Percentiles rank a stretch among this genome's conserved stretches.
phyloP scores from a whole-genome alignment of 495 filamentous ascomycete genomes.

The Xylaria nigripes region DNA sequence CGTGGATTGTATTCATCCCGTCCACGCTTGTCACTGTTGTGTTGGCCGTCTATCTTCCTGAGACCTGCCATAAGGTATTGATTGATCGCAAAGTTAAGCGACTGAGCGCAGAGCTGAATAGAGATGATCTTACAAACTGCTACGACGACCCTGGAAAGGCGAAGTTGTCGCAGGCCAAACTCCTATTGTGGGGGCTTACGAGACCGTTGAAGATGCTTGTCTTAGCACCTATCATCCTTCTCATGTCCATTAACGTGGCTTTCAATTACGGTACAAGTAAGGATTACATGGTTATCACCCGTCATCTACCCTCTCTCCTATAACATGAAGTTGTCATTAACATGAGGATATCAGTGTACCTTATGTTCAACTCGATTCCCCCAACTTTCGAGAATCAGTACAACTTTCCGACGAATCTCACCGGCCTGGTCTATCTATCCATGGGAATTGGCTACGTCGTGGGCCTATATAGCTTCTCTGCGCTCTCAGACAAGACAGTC shows the following conservation, averaged over 20 bases:
- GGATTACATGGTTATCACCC: not conserved
- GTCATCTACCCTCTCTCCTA: not conserved
- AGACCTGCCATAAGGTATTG: constrained; percentile 47
- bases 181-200: constrained; percentile 34
- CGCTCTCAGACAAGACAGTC: constrained; percentile 37
- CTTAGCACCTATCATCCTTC: constrained; percentile 56
- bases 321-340: not conserved
- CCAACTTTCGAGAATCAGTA: constrained; percentile 50
- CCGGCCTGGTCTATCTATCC: constrained; percentile 37
- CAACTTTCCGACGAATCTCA: constrained; percentile 25
- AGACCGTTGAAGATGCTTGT: constrained; percentile 49
- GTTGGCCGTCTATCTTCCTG: constrained; percentile 43
- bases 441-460: constrained; percentile 37
- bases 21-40: constrained; percentile 31
- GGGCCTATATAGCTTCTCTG: constrained; percentile 25
- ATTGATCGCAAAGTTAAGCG: constrained; percentile 40
- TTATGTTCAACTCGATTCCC: constrained; percentile 64
- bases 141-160: constrained; percentile 19
- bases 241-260: constrained; percentile 64
- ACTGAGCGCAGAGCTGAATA: constrained; percentile 29
- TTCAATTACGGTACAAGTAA: constrained; percentile 57
- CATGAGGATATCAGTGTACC: constrained; percentile 43
- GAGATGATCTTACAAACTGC: constrained; percentile 26
- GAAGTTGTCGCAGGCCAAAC: constrained; percentile 12
- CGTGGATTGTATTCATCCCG: constrained; percentile 48